Conservation (phyloP, 2,329 filamentous ascomycete species). For the Coniochaeta hoffmannii region DNA sequence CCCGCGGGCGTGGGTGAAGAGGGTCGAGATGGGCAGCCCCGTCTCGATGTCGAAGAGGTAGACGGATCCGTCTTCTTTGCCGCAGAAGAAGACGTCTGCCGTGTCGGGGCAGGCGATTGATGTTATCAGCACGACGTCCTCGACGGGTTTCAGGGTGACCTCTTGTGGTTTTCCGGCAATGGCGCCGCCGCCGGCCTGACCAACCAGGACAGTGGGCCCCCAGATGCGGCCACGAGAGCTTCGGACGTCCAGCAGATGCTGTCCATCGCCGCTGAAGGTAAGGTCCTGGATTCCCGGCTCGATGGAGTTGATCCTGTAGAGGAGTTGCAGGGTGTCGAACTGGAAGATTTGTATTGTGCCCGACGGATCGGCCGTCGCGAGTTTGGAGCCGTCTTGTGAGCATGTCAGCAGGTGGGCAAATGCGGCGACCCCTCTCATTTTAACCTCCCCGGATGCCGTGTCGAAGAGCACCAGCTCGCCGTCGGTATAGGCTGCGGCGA, state of each 20-base stretch:
- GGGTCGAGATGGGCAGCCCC: too few species aligned
- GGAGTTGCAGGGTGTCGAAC: constrained; percentile 13
- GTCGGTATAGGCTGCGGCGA: constrained; percentile 19
- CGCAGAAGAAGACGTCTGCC: constrained; percentile 11
- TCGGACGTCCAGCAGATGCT: constrained; percentile 15
- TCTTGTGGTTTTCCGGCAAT: too few species aligned
- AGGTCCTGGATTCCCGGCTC: constrained; percentile 7
- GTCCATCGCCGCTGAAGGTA: constrained; percentile 12
- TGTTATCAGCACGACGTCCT: constrained; percentile 8
- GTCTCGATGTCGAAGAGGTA: constrained; percentile 11
- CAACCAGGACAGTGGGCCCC: constrained; percentile 15
- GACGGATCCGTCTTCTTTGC: constrained; percentile 14
- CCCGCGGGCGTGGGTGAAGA: constrained; percentile 12
- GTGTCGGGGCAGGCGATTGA: constrained; percentile 7
- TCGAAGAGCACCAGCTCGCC: constrained; percentile 21
- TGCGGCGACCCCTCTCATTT: background rate
- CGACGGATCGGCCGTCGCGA: constrained; percentile 16
- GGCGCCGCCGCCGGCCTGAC: constrained; percentile 6
- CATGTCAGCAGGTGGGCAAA: constrained; percentile 15
- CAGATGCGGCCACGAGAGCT: constrained; percentile 15
- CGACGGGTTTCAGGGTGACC: constrained; percentile 4
- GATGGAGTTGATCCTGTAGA: constrained; percentile 9
- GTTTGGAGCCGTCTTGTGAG: constrained; percentile 20
- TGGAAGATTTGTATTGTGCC: constrained; percentile 21
- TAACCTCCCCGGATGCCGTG: constrained; percentile 6